Evolutionary conservation across 2,329 filamentous ascomycete genomes (phyloP), one percentile per base, ranked within the genome.

Genomic region (Colletotrichum graminicola): DNA sequence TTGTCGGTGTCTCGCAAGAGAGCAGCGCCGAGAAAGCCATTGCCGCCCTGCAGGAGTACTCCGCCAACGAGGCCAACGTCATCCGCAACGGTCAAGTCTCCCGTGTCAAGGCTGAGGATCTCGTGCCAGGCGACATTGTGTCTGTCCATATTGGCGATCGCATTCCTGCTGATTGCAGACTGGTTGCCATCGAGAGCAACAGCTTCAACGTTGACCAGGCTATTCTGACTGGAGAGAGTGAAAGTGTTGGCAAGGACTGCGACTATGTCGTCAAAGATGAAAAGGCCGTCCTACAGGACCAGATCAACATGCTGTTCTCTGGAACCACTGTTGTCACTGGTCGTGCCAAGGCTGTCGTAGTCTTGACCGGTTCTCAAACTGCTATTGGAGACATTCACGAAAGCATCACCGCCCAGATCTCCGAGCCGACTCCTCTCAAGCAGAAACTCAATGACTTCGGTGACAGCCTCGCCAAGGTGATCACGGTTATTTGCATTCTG

Each of bases 371-470:
- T 75, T 88, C 91, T 59, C 93, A 90, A 78, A 99, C 96, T 34
- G 96, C 96, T 47, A 99, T 99, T 82, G 96, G 96, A 77, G 96
- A 98, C 80, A 99, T 99, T 75, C 96, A 99, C 80, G 96, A 98
- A 84, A 98, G 95, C 85, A 99, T 99, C 79, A 95, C 94, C 8
- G 93, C 95, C 47, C 97, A 99, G 82, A 99, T 99, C 78, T 98
- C 95, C 29, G 95, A 97, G 80, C 96, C 96, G 0, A 99, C 96
- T 0, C 96, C 96, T 18, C 84, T 99, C 76, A 99, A 99, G 87
- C 94, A 99, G 87, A 99, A 99, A 86, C 88, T 99, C 74, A 98
- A 99, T 81, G 94, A 98, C 78, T 99, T 99, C 79, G 97, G 96
- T 74, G 96, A 99, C 83, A 92, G 89, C 79, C 87, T 99, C 74